phyloP scores from a whole-genome alignment of 1,284 basidiomycete species.

The Filobasidium uniguttulatum region DNA sequence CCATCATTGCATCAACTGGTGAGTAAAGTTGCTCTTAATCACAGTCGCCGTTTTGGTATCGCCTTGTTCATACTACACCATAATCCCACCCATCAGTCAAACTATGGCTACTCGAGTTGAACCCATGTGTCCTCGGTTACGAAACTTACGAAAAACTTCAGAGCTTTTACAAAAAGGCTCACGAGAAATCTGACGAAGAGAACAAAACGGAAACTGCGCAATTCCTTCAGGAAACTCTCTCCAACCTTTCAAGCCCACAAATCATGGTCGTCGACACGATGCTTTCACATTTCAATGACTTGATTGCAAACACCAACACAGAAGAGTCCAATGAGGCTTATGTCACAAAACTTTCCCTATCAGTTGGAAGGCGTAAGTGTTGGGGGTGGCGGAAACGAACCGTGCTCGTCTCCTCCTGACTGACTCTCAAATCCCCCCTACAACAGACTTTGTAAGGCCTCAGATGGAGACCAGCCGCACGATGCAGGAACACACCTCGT shows the following conservation, averaged over 20 bases:
- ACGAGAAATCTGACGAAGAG: constrained; percentile 45
- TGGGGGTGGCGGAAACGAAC: neutral
- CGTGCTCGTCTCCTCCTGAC: neutral
- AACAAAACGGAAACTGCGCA: constrained; percentile 48
- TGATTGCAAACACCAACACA: constrained; percentile 54
- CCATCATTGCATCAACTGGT: constrained; percentile 60
- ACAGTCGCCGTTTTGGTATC: neutral
- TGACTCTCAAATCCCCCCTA: no score
- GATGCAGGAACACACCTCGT: constrained; percentile 68
- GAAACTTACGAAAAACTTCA: constrained; percentile 83
- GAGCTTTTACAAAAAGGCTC: constrained; percentile 60
- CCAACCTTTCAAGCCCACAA: constrained; percentile 63
- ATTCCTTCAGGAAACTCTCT: constrained; percentile 45
- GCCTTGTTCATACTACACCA: neutral
- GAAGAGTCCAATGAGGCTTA: constrained; percentile 61
- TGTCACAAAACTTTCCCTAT: constrained; percentile 69
- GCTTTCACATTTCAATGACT: constrained; percentile 59
- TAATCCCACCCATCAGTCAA: constrained; percentile 39
- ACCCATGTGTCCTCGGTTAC: constrained; percentile 59
- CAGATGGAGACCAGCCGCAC: constrained; percentile 66
- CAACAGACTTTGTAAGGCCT: constrained; percentile 62
- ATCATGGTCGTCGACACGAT: constrained; percentile 68
- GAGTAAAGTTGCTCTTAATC: neutral
- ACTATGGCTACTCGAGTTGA: constrained; percentile 71
- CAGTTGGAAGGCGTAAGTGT: constrained; percentile 66